Evolutionary conservation across 192 early-diverging fungal genomes (phyloP), one percentile per base, ranked within the genome.

Genomic region (Globomyces pollinis-pini): DNA sequence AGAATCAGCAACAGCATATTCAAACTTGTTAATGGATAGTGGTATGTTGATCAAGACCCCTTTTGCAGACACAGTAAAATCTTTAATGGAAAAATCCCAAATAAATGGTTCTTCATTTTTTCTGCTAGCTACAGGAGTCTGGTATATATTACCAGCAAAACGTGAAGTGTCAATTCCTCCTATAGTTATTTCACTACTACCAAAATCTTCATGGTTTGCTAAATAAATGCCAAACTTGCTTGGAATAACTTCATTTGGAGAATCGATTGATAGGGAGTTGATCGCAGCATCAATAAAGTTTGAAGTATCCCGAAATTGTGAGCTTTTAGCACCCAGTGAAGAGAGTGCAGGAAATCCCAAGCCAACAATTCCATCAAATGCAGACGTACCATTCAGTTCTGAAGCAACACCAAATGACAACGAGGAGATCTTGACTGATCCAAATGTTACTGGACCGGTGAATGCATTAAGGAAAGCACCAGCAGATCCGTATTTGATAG

Each of bases 221-320:
- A 99, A 71, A 67, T 87, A 97, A 64, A 94, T 91, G 1, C 85
- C 86, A 64, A 99, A 95, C 26, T 97, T n/a, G n/a, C n/a, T n/a
- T n/a, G n/a, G n/a, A n/a, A n/a, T n/a, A n/a, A n/a, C n/a, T n/a
- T n/a, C n/a, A n/a, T n/a, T n/a, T n/a, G n/a, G n/a, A n/a, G n/a
- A n/a, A n/a, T n/a, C n/a, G n/a, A n/a, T n/a, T n/a, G n/a, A n/a
- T n/a, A n/a, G n/a, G n/a, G n/a, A n/a, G n/a, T n/a, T n/a, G n/a
- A n/a, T n/a, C n/a, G n/a, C n/a, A n/a, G n/a, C n/a, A n/a, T n/a
- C n/a, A n/a, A n/a, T n/a, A n/a, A n/a, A n/a, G n/a, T n/a, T n/a
- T n/a, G n/a, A n/a, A n/a, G n/a, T n/a, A n/a, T n/a, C n/a, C n/a
- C n/a, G n/a, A n/a, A n/a, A n/a, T n/a, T n/a, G n/a, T n/a, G n/a